Evolutionary conservation across 2,329 filamentous ascomycete species (phyloP).

Genomic region (Colletotrichum sidae): DNA sequence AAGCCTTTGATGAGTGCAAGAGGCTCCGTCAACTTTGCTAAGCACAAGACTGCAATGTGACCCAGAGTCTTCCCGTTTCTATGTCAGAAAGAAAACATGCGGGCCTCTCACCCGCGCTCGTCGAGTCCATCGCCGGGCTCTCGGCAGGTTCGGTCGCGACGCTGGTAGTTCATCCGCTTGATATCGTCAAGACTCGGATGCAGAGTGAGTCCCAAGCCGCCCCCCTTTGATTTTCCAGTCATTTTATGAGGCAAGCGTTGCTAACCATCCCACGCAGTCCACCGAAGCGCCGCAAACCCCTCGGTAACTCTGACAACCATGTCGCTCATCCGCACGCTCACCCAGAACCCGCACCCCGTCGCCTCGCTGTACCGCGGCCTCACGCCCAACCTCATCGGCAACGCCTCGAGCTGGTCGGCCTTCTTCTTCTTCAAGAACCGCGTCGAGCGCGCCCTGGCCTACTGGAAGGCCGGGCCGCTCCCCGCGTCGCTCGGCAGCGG

Average conservation of each 20-base stretch:
- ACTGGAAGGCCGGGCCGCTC: conserved; percentile 44
- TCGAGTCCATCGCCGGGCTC: conserved; percentile 92
- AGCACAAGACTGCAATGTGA: conserved; percentile 27
- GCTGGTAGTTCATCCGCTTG: conserved; percentile 88
- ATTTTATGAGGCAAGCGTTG: neutral
- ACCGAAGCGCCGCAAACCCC: conserved; percentile 57
- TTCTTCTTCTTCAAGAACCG: conserved; percentile 86
- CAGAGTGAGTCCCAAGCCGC: conserved; percentile 71
- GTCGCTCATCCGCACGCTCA: conserved; percentile 63
- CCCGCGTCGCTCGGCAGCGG: conserved; percentile 14
- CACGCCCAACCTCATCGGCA: conserved; percentile 90
- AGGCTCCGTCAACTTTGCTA: neutral
- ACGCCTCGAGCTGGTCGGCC: conserved; percentile 88
- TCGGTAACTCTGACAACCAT: conserved; percentile 59
- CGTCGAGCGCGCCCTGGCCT: conserved; percentile 60
- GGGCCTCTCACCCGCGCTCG: conserved; percentile 78
- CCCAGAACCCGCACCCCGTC: conserved; percentile 65
- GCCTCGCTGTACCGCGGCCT: conserved; percentile 88
- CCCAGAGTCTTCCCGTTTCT: conserved; percentile 42
- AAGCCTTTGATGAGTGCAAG: neutral
- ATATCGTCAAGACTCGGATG: conserved; percentile 95
- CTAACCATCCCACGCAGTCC: conserved; percentile 52
- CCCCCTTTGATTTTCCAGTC: neutral
- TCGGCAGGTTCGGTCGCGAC: conserved; percentile 89
- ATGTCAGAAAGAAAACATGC: conserved; percentile 64